Conservation (phyloP, 2,329 filamentous ascomycete species). For the Diaporthe sp. region DNA sequence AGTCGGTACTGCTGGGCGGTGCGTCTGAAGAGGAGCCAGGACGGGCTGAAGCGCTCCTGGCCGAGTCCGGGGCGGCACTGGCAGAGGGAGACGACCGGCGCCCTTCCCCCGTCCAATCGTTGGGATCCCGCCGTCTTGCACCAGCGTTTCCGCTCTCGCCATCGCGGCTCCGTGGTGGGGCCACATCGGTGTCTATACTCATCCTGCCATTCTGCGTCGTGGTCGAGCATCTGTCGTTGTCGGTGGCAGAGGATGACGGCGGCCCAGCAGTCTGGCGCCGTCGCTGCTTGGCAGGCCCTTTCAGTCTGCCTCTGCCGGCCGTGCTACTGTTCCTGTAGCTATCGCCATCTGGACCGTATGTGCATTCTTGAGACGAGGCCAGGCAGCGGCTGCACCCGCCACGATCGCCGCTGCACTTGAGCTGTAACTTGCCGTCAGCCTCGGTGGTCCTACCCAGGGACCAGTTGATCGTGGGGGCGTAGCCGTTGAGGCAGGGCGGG, state of each 20-base stretch:
- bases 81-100: too few relatives aligned
- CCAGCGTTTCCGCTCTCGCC: neutral
- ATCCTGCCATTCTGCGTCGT: neutral
- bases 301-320: neutral
- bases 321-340: neutral
- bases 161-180: neutral
- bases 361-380: conserved; percentile 6
- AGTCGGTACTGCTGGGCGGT: neutral
- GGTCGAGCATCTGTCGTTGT: neutral
- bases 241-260: neutral
- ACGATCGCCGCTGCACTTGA: conserved; percentile 21
- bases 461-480: too few relatives aligned
- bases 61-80: neutral
- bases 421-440: neutral
- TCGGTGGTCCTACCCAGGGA: neutral
- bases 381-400: conserved; percentile 10
- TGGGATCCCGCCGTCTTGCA: neutral
- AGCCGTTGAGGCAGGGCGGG: neutral
- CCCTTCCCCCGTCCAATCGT: neutral
- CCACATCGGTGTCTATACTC: neutral
- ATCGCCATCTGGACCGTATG: neutral
- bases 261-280: conserved; percentile 7
- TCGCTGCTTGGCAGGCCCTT: neutral
- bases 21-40: neutral
- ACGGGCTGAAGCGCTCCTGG: neutral